A percentile compares a stretch with the other conserved stretches of the same genome.
phyloP scores from a whole-genome alignment of 2,329 filamentous ascomycete genomes.

The Diaporthe helianthi region DNA sequence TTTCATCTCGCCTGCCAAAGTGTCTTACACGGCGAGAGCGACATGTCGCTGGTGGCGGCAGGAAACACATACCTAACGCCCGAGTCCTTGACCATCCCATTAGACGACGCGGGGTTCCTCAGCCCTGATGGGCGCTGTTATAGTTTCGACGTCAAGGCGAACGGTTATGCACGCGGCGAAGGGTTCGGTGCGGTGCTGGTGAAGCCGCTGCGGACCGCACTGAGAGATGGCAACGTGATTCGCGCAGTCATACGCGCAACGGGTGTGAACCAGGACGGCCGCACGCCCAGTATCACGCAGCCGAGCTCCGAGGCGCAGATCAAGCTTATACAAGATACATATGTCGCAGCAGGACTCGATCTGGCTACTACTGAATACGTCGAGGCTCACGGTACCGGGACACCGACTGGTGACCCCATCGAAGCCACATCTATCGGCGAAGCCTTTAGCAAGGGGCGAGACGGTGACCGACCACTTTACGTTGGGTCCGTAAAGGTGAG shows the following conservation, averaged over 20 bases:
- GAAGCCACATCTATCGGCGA: constrained; percentile 50
- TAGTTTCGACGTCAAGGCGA: constrained; percentile 51
- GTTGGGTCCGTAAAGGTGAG: constrained; percentile 45
- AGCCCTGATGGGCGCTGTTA: constrained; percentile 44
- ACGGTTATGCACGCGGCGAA: constrained; percentile 60
- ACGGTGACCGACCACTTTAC: constrained; percentile 39
- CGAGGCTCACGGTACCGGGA: constrained; percentile 15
- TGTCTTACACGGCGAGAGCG: constrained; percentile 16
- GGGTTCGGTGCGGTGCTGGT: constrained; percentile 53
- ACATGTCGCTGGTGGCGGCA: constrained; percentile 41
- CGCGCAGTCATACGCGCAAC: constrained; percentile 49
- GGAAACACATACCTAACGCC: constrained; percentile 47
- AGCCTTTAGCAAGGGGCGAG: constrained; percentile 42
- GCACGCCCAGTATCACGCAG: constrained; percentile 48
- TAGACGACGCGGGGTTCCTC: constrained; percentile 47
- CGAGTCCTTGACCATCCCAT: constrained; percentile 41
- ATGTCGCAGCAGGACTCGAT: constrained; percentile 40
- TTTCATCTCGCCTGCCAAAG: constrained; percentile 27
- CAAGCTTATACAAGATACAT: constrained; percentile 43
- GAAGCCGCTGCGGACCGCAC: constrained; percentile 54
- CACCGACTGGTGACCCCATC: constrained; percentile 51
- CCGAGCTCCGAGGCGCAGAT: constrained; percentile 47
- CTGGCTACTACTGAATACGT: background rate
- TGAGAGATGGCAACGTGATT: constrained; percentile 54
- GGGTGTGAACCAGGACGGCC: constrained; percentile 52